Conservation (phyloP, 192 early-diverging fungal species). For the Backusella parvicylindrica region DNA sequence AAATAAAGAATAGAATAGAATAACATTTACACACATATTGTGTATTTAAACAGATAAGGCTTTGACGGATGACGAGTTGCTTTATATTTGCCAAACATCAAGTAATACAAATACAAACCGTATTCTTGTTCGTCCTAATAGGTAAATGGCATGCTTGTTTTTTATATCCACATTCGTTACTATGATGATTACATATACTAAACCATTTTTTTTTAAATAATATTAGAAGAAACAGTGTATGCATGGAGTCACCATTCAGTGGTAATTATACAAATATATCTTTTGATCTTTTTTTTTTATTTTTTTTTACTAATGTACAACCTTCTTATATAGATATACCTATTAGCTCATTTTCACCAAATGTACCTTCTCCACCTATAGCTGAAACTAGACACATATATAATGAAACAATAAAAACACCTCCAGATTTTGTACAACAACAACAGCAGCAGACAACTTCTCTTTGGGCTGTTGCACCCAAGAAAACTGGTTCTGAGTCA, state of each 20-base stretch:
- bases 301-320: slow-evolving; percentile 12
- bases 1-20: background rate
- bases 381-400: background rate
- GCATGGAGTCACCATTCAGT: background rate
- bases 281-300: background rate
- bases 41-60: slow-evolving; percentile 8
- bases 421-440: background rate
- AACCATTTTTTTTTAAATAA: background rate
- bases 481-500: background rate
- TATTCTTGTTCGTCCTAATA: slow-evolving; percentile 16
- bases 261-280: background rate
- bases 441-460: background rate
- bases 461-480: background rate
- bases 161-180: background rate
- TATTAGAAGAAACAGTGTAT: background rate
- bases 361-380: background rate
- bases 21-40: background rate
- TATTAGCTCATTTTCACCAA: background rate
- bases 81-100: slow-evolving; percentile 23
- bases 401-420: background rate
- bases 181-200: background rate
- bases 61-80: slow-evolving; percentile 15
- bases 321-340: slow-evolving; percentile 1
- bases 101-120: slow-evolving; percentile 17
- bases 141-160: background rate